Evolutionary conservation across 345 rosid genomes (phyloP).

Genomic region (Microcos paniculata): DNA sequence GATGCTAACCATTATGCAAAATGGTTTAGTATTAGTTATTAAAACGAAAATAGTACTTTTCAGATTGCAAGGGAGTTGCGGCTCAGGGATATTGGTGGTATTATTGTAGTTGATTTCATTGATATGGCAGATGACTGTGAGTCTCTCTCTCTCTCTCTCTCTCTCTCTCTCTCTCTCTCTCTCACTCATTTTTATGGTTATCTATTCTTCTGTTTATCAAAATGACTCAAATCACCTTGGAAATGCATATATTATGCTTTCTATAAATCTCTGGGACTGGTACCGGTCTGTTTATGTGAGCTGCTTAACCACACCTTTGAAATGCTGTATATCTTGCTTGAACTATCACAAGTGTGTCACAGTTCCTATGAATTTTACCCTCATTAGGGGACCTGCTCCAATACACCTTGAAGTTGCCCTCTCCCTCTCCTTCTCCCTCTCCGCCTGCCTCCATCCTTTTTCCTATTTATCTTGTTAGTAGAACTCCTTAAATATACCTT

Average conservation of each 20-base stretch:
- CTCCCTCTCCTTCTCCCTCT: not conserved
- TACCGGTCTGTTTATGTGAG: not conserved
- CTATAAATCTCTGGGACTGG: not conserved
- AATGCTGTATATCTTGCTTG: not conserved
- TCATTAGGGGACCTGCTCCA: not conserved
- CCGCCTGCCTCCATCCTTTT: too few species aligned
- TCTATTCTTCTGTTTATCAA: not conserved
- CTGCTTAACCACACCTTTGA: not conserved
- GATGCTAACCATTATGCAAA: constrained; percentile 9
- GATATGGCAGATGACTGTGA: constrained; percentile 93
- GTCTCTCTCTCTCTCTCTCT: constrained; percentile 35
- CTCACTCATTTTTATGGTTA: not conserved
- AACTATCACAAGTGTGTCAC: not conserved
- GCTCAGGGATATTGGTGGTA: constrained; percentile 94
- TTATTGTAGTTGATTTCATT: constrained; percentile 96
- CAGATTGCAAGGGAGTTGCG: constrained; percentile 98
- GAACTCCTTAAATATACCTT: not conserved
- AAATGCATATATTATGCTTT: not conserved
- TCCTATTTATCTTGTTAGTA: not conserved
- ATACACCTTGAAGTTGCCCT: not conserved
- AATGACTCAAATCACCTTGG: not conserved
- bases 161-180: not conserved
- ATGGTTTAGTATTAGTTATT: constrained; percentile 12
- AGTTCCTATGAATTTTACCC: not conserved
- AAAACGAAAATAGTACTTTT: constrained; percentile 22